Evolutionary conservation across 768 basidiomycete genomes (phyloP).

Genomic region (Cystobasidium onofrii): DNA sequence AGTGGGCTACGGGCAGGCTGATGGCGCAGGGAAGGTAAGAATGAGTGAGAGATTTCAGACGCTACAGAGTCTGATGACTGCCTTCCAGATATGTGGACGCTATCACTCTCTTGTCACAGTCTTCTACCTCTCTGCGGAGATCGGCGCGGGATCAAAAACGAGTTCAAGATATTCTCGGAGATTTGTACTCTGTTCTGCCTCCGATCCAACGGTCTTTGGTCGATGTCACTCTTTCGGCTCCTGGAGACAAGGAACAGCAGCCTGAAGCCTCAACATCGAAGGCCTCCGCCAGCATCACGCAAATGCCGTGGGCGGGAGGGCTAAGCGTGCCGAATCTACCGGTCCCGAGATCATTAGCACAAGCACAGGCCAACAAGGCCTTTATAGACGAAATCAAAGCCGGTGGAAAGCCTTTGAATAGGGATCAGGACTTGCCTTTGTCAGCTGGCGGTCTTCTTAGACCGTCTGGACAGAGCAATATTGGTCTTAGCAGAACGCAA

Average conservation of each 20-base stretch:
- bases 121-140: background rate
- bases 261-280: background rate
- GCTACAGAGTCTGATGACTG: background rate
- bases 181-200: constrained; percentile 15
- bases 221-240: background rate
- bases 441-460: constrained; percentile 24
- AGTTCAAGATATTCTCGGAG: constrained; percentile 5
- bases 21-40: constrained; percentile 22
- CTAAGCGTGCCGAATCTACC: constrained; percentile 5
- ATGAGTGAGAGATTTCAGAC: background rate
- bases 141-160: background rate
- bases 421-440: constrained; percentile 2
- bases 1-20: constrained; percentile 15
- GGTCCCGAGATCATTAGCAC: background rate
- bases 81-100: constrained; percentile 8
- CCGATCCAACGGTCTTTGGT: constrained; percentile 27
- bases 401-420: constrained; percentile 10
- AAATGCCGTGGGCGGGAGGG: constrained; percentile 14
- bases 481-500: constrained; percentile 7
- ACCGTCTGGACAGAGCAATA: background rate
- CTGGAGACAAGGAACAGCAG: background rate
- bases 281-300: constrained; percentile 8
- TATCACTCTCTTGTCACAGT: constrained; percentile 15
- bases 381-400: constrained; percentile 9
- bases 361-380: background rate